Conservation (phyloP, 225 moss, liverwort and hornwort species). For the Pseudoscleropodium purum region DNA sequence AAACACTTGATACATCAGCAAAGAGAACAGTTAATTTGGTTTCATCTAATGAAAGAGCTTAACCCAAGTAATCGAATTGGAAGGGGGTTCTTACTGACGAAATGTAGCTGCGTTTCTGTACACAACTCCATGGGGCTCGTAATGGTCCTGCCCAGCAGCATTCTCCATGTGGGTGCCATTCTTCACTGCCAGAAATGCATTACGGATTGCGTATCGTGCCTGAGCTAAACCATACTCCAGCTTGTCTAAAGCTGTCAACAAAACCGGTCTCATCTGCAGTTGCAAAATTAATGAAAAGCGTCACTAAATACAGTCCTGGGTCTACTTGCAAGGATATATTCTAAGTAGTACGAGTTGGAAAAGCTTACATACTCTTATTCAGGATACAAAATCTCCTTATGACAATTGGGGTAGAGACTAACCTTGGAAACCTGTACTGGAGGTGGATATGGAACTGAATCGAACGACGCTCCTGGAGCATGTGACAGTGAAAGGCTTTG, state of each 20-base stretch:
- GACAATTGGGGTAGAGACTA: not conserved
- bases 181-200: conserved; percentile 15
- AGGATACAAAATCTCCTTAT: not conserved
- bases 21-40: not conserved
- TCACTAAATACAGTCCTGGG: not conserved
- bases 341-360: not conserved
- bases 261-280: conserved; percentile 21
- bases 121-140: conserved; percentile 47
- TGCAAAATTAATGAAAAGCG: not conserved
- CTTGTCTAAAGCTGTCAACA: conserved; percentile 27
- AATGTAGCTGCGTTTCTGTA: conserved; percentile 65
- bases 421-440: conserved; percentile 12
- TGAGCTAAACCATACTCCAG: conserved; percentile 39
- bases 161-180: not conserved
- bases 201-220: conserved; percentile 27
- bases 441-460: conserved; percentile 13
- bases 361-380: not conserved
- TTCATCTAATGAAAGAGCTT: not conserved
- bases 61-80: not conserved
- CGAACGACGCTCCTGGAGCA: not conserved
- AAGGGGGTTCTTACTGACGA: conserved; percentile 46
- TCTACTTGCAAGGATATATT: not conserved
- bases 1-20: not conserved
- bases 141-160: not conserved
- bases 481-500: not conserved